Conservation (phyloP, 768 basidiomycete genomes). For the Lactarius indigo region DNA sequence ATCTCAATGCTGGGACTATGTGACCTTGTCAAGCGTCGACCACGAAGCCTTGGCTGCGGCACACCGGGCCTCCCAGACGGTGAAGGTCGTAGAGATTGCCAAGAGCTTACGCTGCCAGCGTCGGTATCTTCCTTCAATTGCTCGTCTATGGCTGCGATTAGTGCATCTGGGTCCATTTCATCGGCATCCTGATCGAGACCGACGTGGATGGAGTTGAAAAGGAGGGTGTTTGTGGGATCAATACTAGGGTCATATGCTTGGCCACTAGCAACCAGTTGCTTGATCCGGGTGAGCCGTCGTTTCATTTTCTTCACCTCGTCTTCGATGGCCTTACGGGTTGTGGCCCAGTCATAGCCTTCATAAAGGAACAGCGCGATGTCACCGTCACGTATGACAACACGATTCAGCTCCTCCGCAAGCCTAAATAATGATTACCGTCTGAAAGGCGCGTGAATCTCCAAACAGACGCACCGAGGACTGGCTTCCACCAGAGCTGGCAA, state of each 20-base stretch:
- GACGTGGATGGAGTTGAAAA: constrained; percentile 94
- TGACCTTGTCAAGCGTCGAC: constrained; percentile 67
- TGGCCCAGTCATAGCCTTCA: constrained; percentile 92
- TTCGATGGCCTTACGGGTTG: constrained; percentile 83
- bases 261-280: constrained; percentile 87
- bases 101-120: constrained; percentile 76
- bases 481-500: constrained; percentile 51
- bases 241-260: constrained; percentile 77
- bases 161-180: constrained; percentile 65
- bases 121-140: constrained; percentile 78
- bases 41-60: constrained; percentile 7
- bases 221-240: constrained; percentile 65
- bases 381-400: constrained; percentile 54
- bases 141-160: constrained; percentile 91
- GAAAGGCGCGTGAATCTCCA: not conserved
- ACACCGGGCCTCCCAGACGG: constrained; percentile 30
- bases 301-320: constrained; percentile 87
- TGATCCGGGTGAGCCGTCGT: constrained; percentile 79
- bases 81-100: constrained; percentile 76
- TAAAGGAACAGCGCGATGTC: constrained; percentile 72
- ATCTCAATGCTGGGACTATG: constrained; percentile 84
- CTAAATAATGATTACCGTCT: constrained; percentile 10
- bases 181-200: constrained; percentile 80
- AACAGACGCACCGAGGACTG: constrained; percentile 43
- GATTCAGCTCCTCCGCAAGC: constrained; percentile 31